Percentiles rank a stretch among this genome's conserved stretches.
Evolutionary conservation across 2,329 filamentous ascomycete genomes (phyloP).

Genomic region (Venturia aucupariae): DNA sequence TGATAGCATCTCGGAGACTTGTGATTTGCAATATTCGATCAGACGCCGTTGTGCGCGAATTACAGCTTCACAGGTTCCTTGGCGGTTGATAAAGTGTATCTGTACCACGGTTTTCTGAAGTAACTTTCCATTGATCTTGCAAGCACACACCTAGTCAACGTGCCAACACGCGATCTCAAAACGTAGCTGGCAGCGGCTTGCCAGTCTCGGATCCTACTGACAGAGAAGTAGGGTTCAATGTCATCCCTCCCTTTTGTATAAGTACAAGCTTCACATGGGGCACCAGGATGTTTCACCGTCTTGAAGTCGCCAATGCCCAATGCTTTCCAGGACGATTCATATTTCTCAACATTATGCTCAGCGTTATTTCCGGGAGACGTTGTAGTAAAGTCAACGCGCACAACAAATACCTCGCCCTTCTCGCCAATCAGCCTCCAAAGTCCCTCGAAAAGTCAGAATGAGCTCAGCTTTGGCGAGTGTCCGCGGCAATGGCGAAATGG

Average conservation of each 20-base stretch:
- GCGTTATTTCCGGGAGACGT: not conserved
- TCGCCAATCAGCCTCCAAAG: not conserved
- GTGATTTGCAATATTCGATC: not conserved
- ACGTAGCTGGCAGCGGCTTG: not conserved
- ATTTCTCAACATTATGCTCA: not conserved
- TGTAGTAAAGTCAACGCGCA: not conserved
- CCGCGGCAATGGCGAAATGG: not conserved
- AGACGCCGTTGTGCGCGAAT: not conserved
- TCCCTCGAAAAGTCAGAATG: not conserved
- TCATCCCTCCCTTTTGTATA: too few species aligned
- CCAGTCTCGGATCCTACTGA: not conserved
- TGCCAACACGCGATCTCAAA: not conserved
- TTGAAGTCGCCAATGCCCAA: too few species aligned
- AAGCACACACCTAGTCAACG: not conserved
- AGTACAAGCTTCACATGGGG: too few species aligned
- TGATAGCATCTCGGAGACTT: not conserved
- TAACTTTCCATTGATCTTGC: not conserved
- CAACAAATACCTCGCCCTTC: not conserved
- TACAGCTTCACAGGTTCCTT: not conserved
- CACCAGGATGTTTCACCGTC: too few species aligned
- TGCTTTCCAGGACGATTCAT: not conserved
- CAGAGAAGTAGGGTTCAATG: not conserved
- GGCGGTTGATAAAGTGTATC: not conserved
- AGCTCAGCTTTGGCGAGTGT: not conserved
- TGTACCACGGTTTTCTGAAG: not conserved